Conservation (phyloP, 1,284 basidiomycete species). For the Agroathelia rolfsii region DNA sequence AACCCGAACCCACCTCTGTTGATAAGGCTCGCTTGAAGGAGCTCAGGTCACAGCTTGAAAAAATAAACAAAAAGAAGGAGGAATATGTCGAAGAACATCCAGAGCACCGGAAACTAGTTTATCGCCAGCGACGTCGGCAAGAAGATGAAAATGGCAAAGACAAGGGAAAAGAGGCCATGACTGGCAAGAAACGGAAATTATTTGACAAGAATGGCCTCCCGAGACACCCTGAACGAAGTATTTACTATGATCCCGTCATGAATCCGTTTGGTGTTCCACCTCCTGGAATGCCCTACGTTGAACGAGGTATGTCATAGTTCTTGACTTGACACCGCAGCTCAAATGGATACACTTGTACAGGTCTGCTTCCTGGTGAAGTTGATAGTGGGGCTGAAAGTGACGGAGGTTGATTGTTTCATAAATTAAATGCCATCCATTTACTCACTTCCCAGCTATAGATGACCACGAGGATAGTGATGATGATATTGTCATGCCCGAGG, state of each 20-base stretch:
- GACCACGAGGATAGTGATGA: slow-evolving; percentile 33
- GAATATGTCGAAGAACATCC: slow-evolving; percentile 89
- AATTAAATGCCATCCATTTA: not conserved
- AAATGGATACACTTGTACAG: no score
- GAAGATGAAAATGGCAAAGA: slow-evolving; percentile 33
- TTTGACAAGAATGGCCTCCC: slow-evolving; percentile 79
- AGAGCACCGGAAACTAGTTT: slow-evolving; percentile 76
- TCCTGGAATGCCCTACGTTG: slow-evolving; percentile 90
- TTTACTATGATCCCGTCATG: slow-evolving; percentile 89
- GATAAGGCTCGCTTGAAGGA: slow-evolving; percentile 50
- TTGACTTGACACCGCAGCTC: slow-evolving; percentile 4
- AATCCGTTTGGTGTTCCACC: slow-evolving; percentile 95
- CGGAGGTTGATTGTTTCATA: slow-evolving; percentile 24
- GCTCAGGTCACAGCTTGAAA: slow-evolving; percentile 70
- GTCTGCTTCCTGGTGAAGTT: slow-evolving; percentile 50
- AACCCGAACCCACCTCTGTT: slow-evolving; percentile 29
- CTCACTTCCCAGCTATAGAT: slow-evolving; percentile 6
- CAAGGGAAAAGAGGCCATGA: slow-evolving; percentile 32
- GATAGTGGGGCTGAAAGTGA: slow-evolving; percentile 48
- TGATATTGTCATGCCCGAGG: slow-evolving; percentile 63
- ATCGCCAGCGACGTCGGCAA: slow-evolving; percentile 35
- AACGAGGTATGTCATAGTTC: slow-evolving; percentile 53
- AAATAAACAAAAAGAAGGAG: slow-evolving; percentile 76
- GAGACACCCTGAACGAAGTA: slow-evolving; percentile 77
- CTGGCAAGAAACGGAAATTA: slow-evolving; percentile 49